Evolutionary conservation across 1,284 basidiomycete species (phyloP), one percentile per base, ranked within the genome.

Genomic region (Microbotryomycetes sp.): DNA sequence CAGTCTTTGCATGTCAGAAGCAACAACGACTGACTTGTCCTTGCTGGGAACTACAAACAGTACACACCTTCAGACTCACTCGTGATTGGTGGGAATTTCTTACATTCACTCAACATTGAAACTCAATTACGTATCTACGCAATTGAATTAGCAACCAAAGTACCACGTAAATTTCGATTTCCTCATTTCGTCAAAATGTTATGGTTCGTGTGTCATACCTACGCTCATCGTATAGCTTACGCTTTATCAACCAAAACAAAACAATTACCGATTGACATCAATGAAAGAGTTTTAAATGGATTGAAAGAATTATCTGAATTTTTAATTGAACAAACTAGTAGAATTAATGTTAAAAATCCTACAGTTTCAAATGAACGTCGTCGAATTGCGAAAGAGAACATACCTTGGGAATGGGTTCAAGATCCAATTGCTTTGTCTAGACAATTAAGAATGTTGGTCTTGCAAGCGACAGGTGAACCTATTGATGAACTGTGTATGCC

Each of bases 1-100:
- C 45, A 46, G 45, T 46, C 45, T n/a, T n/a, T n/a, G n/a, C n/a
- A n/a, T n/a, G n/a, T n/a, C n/a, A n/a, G n/a, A n/a, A n/a, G 6
- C 19, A 14, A 3, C 9, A 26, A 2, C 4, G 1, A 16, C 31
- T 54, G 29, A 49, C 25, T 9, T 56, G 48, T 65, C 42, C 15
- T 28, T 49, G 25, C n/a, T 15, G 15, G 2, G 19, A 15, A 2
- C 4, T 28, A 0, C n/a, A n/a, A 15, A 9, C 69, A 91, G 88
- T 87, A 89, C 75, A 97, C 93, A 0, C 93, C 94, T 0, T 77
- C 82, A 49, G 92, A 97, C 74, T 89, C 92, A 3, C 81, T 98
- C 46, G 94, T 98, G 0, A 93, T 97, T 72, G 94, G 94, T 3
- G 94, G 94, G 45, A 98, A 98, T 76, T 98, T 96, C 74, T 76